Conservation (phyloP, 345 rosid genomes). For the Rhodomyrtus tomentosa region DNA sequence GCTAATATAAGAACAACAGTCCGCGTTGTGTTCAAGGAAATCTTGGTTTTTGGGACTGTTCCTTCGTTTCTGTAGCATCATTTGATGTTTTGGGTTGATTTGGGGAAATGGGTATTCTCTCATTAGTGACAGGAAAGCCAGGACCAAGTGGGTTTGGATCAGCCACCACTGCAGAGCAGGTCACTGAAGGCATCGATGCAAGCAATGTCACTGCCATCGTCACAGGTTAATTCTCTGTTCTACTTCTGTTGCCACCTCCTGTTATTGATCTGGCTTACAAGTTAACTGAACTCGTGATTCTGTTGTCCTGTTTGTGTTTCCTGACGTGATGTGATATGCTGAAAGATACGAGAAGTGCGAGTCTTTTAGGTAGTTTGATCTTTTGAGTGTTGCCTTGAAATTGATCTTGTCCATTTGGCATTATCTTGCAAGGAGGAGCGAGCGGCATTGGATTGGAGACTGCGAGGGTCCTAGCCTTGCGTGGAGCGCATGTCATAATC, state of each 20-base stretch:
- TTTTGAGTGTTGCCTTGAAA: not conserved
- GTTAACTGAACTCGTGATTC: not conserved
- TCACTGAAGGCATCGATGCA: constrained; percentile 59
- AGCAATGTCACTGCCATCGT: constrained; percentile 52
- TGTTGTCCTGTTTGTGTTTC: not conserved
- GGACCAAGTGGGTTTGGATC: constrained; percentile 94
- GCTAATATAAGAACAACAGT: not conserved
- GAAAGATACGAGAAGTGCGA: not conserved
- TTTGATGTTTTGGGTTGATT: not conserved
- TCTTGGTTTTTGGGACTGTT: not conserved
- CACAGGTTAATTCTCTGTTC: constrained; percentile 35
- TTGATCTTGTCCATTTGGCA: not conserved
- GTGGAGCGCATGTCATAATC: constrained; percentile 60
- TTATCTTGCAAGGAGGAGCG: constrained; percentile 54
- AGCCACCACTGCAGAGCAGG: constrained; percentile 72
- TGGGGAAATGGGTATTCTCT: constrained; percentile 29
- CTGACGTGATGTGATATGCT: not conserved
- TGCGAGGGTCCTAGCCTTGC: constrained; percentile 62
- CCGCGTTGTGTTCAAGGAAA: not conserved
- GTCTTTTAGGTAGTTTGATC: not conserved
- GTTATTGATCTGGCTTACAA: not conserved
- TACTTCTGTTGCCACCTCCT: not conserved
- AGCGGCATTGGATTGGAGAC: constrained; percentile 92
- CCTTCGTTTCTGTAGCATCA: not conserved
- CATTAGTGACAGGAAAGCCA: constrained; percentile 48